Evolutionary conservation across 106 monocot species (phyloP).

Genomic region (Chionographis japonica): DNA sequence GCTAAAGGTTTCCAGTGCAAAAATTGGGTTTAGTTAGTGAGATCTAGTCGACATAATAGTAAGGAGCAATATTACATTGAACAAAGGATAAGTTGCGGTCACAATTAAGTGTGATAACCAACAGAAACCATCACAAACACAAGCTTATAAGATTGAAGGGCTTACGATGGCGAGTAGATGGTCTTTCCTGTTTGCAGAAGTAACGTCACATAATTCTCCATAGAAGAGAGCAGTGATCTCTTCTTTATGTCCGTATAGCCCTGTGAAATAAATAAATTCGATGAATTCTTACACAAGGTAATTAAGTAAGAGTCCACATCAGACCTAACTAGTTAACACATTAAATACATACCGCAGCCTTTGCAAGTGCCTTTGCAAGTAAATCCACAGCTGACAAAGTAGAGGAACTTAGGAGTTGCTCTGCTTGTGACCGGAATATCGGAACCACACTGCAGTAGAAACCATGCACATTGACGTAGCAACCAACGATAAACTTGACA

Average conservation of each 20-base stretch:
- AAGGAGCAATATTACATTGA: background rate
- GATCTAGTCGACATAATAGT: no score
- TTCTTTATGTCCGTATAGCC: slow-evolving; percentile 90
- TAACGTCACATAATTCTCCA: slow-evolving; percentile 78
- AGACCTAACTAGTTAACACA: background rate
- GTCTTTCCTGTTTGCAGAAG: slow-evolving; percentile 64
- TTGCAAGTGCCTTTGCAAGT: slow-evolving; percentile 97
- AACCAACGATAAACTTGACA: background rate
- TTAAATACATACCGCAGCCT: slow-evolving; percentile 62
- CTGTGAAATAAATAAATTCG: slow-evolving; percentile 27
- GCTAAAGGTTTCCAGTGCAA: no score
- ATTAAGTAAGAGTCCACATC: background rate
- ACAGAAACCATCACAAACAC: background rate
- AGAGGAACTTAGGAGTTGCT: slow-evolving; percentile 68
- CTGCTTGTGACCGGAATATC: slow-evolving; percentile 72
- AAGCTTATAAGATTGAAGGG: background rate
- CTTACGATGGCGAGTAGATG: slow-evolving; percentile 79
- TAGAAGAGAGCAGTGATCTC: slow-evolving; percentile 79
- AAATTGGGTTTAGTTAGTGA: no score
- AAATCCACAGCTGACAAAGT: slow-evolving; percentile 73
- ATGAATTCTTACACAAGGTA: background rate
- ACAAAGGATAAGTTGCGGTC: background rate
- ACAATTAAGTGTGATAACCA: background rate
- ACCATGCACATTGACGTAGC: background rate
- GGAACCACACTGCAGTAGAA: slow-evolving; percentile 75